Conservation (phyloP, 352 stramenopile genomes). For the Pythium rishiriense region DNA sequence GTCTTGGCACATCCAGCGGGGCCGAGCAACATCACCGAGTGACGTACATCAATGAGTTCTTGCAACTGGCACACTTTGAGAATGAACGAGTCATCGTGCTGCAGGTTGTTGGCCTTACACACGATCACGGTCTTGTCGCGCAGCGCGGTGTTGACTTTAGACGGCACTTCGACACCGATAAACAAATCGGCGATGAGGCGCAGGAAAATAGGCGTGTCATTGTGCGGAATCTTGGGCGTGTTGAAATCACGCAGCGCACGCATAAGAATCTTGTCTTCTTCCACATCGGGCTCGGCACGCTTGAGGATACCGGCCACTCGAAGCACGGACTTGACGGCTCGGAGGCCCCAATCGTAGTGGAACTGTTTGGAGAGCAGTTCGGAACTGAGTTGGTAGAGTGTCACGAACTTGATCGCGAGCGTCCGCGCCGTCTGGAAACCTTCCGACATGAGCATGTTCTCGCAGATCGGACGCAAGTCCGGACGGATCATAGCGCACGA, state of each 20-base stretch:
- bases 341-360: constrained; percentile 91
- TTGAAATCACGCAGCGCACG: constrained; percentile 85
- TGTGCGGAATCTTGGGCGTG: constrained; percentile 85
- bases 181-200: constrained; percentile 87
- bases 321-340: constrained; percentile 87
- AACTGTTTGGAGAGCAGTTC: constrained; percentile 90
- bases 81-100: constrained; percentile 86
- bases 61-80: constrained; percentile 87
- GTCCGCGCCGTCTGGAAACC: constrained; percentile 86
- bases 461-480: constrained; percentile 90
- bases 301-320: constrained; percentile 87
- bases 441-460: constrained; percentile 91
- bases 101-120: constrained; percentile 86
- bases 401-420: constrained; percentile 93
- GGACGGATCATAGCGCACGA: constrained; percentile 95
- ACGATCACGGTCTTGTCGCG: constrained; percentile 92
- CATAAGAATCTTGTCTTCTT: constrained; percentile 89
- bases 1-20: constrained; percentile 84
- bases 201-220: constrained; percentile 88
- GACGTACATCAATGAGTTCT: constrained; percentile 86
- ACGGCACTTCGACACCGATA: constrained; percentile 93
- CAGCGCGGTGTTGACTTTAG: constrained; percentile 93
- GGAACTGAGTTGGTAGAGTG: constrained; percentile 83
- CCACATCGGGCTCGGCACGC: constrained; percentile 73
- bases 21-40: constrained; percentile 87